phyloP scores from a whole-genome alignment of 306 rosid species.

The Urtica urens region DNA sequence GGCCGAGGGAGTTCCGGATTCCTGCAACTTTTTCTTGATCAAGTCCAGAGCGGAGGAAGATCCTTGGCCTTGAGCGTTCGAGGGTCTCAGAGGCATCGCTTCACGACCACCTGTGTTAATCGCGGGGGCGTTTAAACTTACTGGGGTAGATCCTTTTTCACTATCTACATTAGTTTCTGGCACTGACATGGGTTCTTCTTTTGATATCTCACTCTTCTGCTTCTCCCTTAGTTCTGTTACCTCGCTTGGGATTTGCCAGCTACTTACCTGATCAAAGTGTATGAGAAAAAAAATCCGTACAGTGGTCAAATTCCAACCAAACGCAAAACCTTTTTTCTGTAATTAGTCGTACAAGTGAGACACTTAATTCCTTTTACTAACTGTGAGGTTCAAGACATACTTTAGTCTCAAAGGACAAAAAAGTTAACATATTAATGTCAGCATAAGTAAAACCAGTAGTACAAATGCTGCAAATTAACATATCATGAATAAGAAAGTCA shows the following conservation, averaged over 20 bases:
- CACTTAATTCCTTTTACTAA: no score
- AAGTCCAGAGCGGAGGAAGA: slow-evolving; percentile 83
- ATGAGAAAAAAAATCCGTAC: slow-evolving; percentile 6
- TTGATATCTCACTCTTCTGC: slow-evolving; percentile 53
- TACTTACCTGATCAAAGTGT: slow-evolving; percentile 53
- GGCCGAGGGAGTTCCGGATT: slow-evolving; percentile 75
- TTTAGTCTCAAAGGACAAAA: no score
- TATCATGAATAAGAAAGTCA: no score
- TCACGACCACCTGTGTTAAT: slow-evolving; percentile 91
- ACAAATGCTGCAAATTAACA: no score
- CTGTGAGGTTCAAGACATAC: no score
- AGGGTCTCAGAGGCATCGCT: slow-evolving; percentile 57
- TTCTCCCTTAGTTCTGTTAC: slow-evolving; percentile 76
- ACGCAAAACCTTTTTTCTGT: background rate
- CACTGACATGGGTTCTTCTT: slow-evolving; percentile 41
- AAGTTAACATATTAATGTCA: no score
- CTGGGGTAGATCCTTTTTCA: slow-evolving; percentile 61
- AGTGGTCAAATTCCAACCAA: no score
- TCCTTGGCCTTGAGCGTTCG: slow-evolving; percentile 40
- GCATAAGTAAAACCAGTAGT: no score
- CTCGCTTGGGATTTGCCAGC: slow-evolving; percentile 98
- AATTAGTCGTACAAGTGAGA: no score
- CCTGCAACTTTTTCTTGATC: slow-evolving; percentile 93
- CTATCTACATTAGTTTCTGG: slow-evolving; percentile 42
- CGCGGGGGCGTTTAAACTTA: slow-evolving; percentile 73